Evolutionary conservation across 1,139 yeast genomes (phyloP).

Genomic region (Martiniozyma asiatica): DNA sequence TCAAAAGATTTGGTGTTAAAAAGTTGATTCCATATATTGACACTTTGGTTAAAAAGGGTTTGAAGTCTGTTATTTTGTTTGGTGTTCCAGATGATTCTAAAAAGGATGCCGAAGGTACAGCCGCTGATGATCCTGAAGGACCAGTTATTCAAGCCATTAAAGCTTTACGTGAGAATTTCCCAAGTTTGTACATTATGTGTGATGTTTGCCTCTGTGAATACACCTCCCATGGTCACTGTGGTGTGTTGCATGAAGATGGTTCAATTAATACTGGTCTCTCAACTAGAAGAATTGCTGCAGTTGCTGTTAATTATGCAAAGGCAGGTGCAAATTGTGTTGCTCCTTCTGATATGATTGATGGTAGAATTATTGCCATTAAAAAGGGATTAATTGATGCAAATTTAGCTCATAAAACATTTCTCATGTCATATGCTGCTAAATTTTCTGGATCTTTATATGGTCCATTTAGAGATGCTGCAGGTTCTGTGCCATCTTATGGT

Average conservation of each 20-base stretch:
- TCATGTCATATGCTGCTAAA: constrained; percentile 91
- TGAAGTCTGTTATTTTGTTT: constrained; percentile 74
- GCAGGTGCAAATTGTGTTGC: constrained; percentile 97
- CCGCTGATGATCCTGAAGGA: constrained; percentile 94
- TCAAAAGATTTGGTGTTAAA: constrained; percentile 77
- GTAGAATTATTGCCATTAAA: constrained; percentile 82
- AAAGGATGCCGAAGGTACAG: constrained; percentile 73
- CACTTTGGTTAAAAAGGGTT: constrained; percentile 65
- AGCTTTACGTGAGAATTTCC: constrained; percentile 51
- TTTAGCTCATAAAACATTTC: constrained; percentile 76
- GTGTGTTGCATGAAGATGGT: constrained; percentile 79
- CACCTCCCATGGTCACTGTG: constrained; percentile 96
- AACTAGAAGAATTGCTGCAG: constrained; percentile 80
- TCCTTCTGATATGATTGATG: constrained; percentile 98
- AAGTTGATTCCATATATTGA: constrained; percentile 63
- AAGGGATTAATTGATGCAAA: constrained; percentile 73
- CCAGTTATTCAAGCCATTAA: constrained; percentile 81
- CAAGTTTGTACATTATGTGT: constrained; percentile 75
- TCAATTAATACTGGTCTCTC: constrained; percentile 62
- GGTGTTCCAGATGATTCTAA: constrained; percentile 71
- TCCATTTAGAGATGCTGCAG: constrained; percentile 97
- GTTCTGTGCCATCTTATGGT: constrained; percentile 80
- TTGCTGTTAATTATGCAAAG: constrained; percentile 86
- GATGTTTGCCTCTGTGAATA: constrained; percentile 92
- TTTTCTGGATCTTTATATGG: constrained; percentile 88